Evolutionary conservation across 1,284 basidiomycete genomes (phyloP), one percentile per base, ranked within the genome.

Genomic region (Puccinia hordei): DNA sequence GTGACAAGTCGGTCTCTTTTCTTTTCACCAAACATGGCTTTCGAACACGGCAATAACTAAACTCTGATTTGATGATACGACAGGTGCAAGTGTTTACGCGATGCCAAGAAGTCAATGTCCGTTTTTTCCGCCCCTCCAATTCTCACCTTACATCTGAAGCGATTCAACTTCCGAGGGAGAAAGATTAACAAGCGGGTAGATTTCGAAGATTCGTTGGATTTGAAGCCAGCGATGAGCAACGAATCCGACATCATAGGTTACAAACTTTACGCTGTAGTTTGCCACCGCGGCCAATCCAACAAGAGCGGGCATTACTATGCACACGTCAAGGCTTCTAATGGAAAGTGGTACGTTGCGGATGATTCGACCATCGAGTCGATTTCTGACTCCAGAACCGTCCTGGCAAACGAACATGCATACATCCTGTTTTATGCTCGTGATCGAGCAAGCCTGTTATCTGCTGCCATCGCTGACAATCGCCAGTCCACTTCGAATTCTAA

Each of bases 291-390:
- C 72, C 89, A 90, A 66, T 93, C 95, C 1, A 93, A 95, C 17
- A 93, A 97, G 85, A 96, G 93, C 2, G 97, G 97, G 0, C 97
- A 99, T 86, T 99, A 99, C 86, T 95, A 91, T 82, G 92, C 96
- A 8, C 91, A 91, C 83, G 91, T 98, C 83, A 93, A 91, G 84
- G 89, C 90, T 65, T 89, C 88, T 27, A 88, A 89, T 49, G 92
- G 91, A 2, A 87, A 87, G 77, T 98, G 95, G 95, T 92, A 90
- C 86, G 90, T 94, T 86, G 95, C 95, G 91, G 97, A 99, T 87
- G 97, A 99, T 86, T 93, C 95, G 55, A 88, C 88, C 57, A 91
- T 95, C 53, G 88, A 46, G 84, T 86, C 72, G 81, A 86, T 82
- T 30, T 82, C 84, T 33, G 82, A 85, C 83, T 44, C 24, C 73